These are phyloP conservation scores for Tephrocybe sp. DNA, from an alignment of 768 basidiomycete genomes.

Conservation along the genomic window DNA sequence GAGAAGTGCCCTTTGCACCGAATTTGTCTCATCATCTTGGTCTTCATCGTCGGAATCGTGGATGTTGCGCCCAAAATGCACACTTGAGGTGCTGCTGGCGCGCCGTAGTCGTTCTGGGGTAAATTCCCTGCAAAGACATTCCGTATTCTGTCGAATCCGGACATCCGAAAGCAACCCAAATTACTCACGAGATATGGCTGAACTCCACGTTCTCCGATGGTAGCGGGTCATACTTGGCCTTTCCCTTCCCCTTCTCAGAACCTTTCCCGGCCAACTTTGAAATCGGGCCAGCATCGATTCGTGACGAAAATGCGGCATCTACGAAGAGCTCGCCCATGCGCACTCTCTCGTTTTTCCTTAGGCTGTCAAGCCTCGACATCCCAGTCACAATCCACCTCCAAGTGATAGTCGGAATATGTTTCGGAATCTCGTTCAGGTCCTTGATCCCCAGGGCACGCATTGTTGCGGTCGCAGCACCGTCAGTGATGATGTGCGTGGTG, in stretches of 20 bases:
- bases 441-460: conserved; percentile 49
- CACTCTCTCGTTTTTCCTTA: conserved; percentile 27
- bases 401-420: conserved; percentile 60
- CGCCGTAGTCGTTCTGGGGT: conserved; percentile 28
- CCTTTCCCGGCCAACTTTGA: conserved; percentile 13
- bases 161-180: neutral
- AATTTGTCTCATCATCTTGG: conserved; percentile 11
- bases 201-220: conserved; percentile 26
- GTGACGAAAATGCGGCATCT: conserved; percentile 47
- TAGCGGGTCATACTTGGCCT: neutral
- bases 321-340: conserved; percentile 39
- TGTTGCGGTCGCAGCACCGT: conserved; percentile 29
- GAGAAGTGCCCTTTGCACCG: conserved; percentile 5
- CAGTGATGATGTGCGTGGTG: conserved; percentile 72
- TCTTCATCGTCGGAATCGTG: conserved; percentile 23
- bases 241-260: conserved; percentile 28
- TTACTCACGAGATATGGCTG: conserved; percentile 50
- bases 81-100: conserved; percentile 6
- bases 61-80: neutral
- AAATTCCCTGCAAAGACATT: conserved; percentile 30
- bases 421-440: conserved; percentile 55
- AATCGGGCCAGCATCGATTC: conserved; percentile 45
- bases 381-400: conserved; percentile 63
- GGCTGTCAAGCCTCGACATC: conserved; percentile 22
- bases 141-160: neutral